Base-by-base conservation (phyloP, 2,329 filamentous ascomycete genomes). In the Colletotrichum ledebouriae region DNA sequence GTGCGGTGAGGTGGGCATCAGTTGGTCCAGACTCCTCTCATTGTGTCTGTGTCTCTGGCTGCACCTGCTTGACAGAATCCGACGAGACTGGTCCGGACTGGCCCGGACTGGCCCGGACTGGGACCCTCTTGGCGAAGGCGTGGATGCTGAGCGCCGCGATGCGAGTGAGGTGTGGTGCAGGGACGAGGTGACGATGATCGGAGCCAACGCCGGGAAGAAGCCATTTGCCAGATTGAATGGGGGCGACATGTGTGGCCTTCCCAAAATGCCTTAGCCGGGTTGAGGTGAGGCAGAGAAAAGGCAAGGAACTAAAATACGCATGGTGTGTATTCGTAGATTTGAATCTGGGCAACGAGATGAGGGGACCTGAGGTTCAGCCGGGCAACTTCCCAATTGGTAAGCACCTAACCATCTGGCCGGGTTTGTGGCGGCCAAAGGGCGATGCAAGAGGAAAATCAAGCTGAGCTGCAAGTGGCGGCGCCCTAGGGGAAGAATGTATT, bases 181-280 rank as follows among this genome's bases (percentile, higher is more conserved):
- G 37, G 49, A 62, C 46, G 29, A 29, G 22, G 58, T 17, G 37
- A 37, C 42, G 6, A 37, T 50, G 6, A 10, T 53, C 58, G 63
- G 58, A 62, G 58, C 29, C 50, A 62, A 49, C 34, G 41, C 59
- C 50, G 63, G n/a, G 20, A 34, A 33, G 37, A 55, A 22, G 46
- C 17, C 10, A 66, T 66, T 66, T 58, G 63, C 17, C 52, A 1
- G 52, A 22, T 25, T 34, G 7, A n/a, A 4, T 2, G 42, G 13
- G n/a, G 12, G 10, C 12, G 10, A 15, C 11, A 17, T 5, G 20
- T 46, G 29, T 25, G n/a, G 42, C 4, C 29, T 15, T 22, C 11
- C 25, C 25, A 22, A 22, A 10, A 9, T 57, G 29, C 46, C 53
- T 17, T 44, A 17, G 17, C 13, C 10, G 42, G 9, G 17, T 47